These are phyloP conservation scores for Lithospermum erythrorhizon DNA, from an alignment of 257 asterid species.

Conservation along the genomic window DNA sequence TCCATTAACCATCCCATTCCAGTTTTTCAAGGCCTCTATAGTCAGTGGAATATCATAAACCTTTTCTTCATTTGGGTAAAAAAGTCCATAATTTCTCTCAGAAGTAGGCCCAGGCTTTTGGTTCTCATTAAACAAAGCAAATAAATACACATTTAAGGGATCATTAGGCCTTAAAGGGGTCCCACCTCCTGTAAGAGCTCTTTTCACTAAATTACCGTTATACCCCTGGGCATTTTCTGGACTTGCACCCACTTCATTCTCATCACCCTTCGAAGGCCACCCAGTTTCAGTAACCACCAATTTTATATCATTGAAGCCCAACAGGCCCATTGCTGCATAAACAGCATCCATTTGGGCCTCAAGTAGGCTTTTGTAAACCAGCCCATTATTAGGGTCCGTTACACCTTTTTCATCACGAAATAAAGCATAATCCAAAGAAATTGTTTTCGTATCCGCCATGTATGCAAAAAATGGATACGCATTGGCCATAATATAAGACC, in stretches of 20 bases:
- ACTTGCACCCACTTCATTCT: too few species aligned
- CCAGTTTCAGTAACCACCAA: too few species aligned
- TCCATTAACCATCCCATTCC: conserved; percentile 20
- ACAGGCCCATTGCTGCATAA: conserved; percentile 49
- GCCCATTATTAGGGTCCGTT: background rate
- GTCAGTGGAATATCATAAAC: conserved; percentile 51
- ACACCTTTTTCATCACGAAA: too few species aligned
- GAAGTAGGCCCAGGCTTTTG: conserved; percentile 68
- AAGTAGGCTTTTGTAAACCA: conserved; percentile 42
- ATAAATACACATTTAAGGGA: conserved; percentile 51
- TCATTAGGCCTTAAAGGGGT: conserved; percentile 61
- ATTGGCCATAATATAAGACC: too few species aligned
- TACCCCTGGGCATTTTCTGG: too few species aligned
- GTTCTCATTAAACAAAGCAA: conserved; percentile 74
- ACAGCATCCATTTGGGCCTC: conserved; percentile 89
- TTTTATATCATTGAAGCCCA: background rate
- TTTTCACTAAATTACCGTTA: too few species aligned
- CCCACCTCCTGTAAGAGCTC: conserved; percentile 18
- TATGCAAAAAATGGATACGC: too few species aligned
- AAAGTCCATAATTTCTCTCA: conserved; percentile 63
- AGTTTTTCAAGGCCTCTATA: conserved; percentile 7
- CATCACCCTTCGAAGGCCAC: too few species aligned
- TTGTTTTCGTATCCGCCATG: too few species aligned
- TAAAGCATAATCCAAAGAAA: too few species aligned
- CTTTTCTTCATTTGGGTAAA: conserved; percentile 44